phyloP scores from a whole-genome alignment of 192 early-diverging fungal species.

The Gamsiella multidivaricata region DNA sequence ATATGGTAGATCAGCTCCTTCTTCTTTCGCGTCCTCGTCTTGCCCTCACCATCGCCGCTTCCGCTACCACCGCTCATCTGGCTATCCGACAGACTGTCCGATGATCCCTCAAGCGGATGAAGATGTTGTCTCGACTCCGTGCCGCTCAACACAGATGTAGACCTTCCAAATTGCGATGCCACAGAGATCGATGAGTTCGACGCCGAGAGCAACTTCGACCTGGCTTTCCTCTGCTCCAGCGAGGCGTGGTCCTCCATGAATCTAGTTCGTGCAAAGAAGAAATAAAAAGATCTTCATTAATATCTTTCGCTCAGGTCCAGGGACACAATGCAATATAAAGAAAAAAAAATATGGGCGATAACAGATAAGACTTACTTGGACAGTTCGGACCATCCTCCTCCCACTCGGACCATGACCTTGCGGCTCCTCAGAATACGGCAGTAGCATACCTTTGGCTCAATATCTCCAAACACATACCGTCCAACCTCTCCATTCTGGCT shows the following conservation, averaged over 20 bases:
- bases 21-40: constrained; percentile 13
- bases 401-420: constrained; percentile 76
- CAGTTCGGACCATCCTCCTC: constrained; percentile 72
- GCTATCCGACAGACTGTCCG: constrained; percentile 33
- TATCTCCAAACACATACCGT: constrained; percentile 73
- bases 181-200: constrained; percentile 41
- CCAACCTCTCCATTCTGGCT: constrained; percentile 62
- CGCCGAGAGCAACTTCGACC: constrained; percentile 26
- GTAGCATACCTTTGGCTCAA: constrained; percentile 70
- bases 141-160: constrained; percentile 20
- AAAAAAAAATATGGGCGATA: neutral
- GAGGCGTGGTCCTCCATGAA: constrained; percentile 54
- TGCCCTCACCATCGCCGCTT: neutral
- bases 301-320: neutral
- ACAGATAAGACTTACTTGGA: constrained; percentile 58
- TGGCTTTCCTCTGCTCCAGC: constrained; percentile 43
- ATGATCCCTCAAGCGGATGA: constrained; percentile 1
- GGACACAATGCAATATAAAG: neutral
- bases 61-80: constrained; percentile 22
- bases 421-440: constrained; percentile 70
- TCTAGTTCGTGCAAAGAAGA: constrained; percentile 1
- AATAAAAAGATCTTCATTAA: neutral
- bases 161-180: constrained; percentile 27
- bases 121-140: constrained; percentile 5
- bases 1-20: constrained; percentile 42